Conservation (phyloP, 345 rosid genomes). For the Laguncularia racemosa region DNA sequence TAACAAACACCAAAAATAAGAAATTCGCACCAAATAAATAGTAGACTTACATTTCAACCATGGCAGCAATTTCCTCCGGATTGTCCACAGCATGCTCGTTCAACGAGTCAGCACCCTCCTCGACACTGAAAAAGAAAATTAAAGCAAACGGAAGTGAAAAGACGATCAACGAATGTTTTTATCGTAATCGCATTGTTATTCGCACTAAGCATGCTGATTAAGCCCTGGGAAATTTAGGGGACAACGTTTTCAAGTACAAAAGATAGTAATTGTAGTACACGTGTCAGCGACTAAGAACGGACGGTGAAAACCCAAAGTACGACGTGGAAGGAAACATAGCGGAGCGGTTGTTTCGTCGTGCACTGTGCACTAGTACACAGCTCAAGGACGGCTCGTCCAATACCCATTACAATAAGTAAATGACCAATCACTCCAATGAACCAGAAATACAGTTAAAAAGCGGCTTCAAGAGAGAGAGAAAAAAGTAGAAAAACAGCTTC, state of each 20-base stretch:
- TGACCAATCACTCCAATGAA: no score
- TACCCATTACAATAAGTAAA: not conserved
- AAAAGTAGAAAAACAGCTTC: no score
- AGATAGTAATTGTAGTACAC: not conserved
- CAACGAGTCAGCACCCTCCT: not conserved
- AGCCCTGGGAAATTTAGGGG: no score
- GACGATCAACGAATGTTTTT: not conserved
- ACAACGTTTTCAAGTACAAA: no score
- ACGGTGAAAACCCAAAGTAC: not conserved
- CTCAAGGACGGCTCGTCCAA: conserved; percentile 6
- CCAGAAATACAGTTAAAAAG: no score
- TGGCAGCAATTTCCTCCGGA: conserved; percentile 20
- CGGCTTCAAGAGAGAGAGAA: no score
- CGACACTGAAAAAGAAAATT: conserved; percentile 7
- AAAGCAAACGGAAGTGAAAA: not conserved
- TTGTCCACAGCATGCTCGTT: conserved; percentile 18
- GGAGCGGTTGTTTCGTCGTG: not conserved
- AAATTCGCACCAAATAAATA: no score
- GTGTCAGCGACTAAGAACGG: not conserved
- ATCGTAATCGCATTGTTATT: no score
- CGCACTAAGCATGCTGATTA: no score
- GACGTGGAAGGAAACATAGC: no score
- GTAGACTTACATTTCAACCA: conserved; percentile 18
- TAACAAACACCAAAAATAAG: not conserved
- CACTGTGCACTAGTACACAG: conserved; percentile 1